Evolutionary conservation across 1,284 basidiomycete species (phyloP), one percentile per base, ranked within the genome.

Genomic region (Thecaphora thlaspeos): DNA sequence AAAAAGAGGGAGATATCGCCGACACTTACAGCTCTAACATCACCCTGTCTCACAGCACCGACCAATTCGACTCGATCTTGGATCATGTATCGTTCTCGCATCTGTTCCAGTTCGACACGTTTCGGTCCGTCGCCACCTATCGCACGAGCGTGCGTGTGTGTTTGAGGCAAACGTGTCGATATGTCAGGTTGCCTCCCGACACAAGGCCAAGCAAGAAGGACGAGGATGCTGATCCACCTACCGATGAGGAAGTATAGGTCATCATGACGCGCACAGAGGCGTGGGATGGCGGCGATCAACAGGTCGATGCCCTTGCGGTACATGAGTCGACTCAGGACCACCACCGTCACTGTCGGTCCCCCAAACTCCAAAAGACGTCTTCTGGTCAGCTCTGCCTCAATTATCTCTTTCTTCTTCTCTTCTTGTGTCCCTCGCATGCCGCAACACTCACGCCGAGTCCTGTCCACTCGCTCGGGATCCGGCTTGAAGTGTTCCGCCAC

Each of bases 261-360:
- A 0, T 90, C 87, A 76, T 91, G 92, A 1, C 83, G 80, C 0
- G 83, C 83, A 73, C 95, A 98, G 51, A 99, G 88, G 23, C 86
- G 84, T 0, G 94, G 95, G 0, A 92, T 90, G 0, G 90, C 88
- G 0, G 90, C 90, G 1, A 97, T 88, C 17, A 99, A 84, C 3
- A 99, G 84, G 75, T 98, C 95, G 54, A 98, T 88, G 1, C 95
- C 95, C 80, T 98, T 99, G 41, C 95, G 85, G 74, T 98, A 97
- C 0, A 90, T 91, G 26, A 98, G 81, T n/a, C 95, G 86, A 10
- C 91, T 91, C n/a, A 99, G 80, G 21, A 96, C 86, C 10, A 98
- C 87, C 44, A 99, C 90, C 0, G 89, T 96, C 55, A 97, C 18
- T 41, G 15, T 15, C 19, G 37, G 11, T 36, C 32, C 32, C 11